Base-by-base conservation (phyloP, 2,329 filamentous ascomycete genomes). In the Talaromyces verruculosus region DNA sequence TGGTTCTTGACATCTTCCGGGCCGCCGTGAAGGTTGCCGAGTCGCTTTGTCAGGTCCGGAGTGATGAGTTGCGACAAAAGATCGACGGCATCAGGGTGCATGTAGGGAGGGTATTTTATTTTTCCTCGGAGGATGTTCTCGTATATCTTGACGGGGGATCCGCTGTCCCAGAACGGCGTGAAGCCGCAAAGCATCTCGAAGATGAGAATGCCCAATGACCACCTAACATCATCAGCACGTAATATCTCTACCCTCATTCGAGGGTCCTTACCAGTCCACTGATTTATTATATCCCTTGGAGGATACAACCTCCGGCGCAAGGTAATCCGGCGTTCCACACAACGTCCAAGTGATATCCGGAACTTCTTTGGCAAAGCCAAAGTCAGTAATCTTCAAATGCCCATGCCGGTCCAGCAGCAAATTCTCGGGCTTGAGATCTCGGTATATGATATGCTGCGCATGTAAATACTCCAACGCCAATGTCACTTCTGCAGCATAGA, bases 201-300 rank as follows among this genome's bases (percentile, higher is more conserved):
- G 78, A 99, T 98, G 72, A 99, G 83, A 76, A 99, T 98, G 55
- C 95, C 95, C 66, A 99, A 85, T 63, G 94, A 98, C 95, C 95
- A 99, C 93, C 93, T 97, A 15, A 11, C 19, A 30, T n/a, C 5
- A 19, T 33, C 39, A 62, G 45, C n/a, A n/a, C n/a, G n/a, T n/a
- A n/a, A n/a, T 65, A 37, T 5, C 2, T 22, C 22, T 22, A 22
- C 22, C 22, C 2, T 22, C 22, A 22, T 19, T 13, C 5, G 1
- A 4, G 3, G 7, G 10, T 33, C 1, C 91, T 82, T 82, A 97
- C 95, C 95, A 99, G 78, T 99, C 95, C 19, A 99, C 95, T 47
- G 94, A 97, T 79, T 98, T 99, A 84, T 99, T 99, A 84, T 99
- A 99, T 63, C 95, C 95, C 81, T 98, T 98, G 78, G 94, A 97